Base-by-base conservation (phyloP, 139 green algal species). In the Diplosphaera chodatii region DNA sequence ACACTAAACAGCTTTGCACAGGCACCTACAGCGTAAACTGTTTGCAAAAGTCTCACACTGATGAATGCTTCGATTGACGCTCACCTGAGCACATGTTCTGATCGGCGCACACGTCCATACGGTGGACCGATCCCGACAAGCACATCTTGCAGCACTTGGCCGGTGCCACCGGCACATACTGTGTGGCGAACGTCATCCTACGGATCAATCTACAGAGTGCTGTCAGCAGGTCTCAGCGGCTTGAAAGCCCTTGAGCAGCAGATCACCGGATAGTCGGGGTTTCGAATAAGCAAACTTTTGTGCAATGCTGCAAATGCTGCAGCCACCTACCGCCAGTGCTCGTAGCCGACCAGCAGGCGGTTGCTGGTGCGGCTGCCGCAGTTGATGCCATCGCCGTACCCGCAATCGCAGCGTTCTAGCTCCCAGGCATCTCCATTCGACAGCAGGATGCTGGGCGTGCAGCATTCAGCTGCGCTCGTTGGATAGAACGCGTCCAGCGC, bases 111-210 rank as follows among this genome's bases (percentile, higher is more conserved):
- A 78, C 70, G 40, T 74, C 55, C n/a, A 77, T 70, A 67, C 82
- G 72, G 34, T 79, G 78, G 0, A 84, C 67, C 32, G 66, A 63
- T 48, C 73, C 70, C 0, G 74, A 79, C 16, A 94, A 59, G 78
- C 88, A 94, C 16, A 83, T 64, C 64, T 79, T 79, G 83, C 89
- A 94, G 80, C 89, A 94, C 68, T 86, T 63, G 0, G 85, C 77
- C 1, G 88, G 87, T 0, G 76, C 85, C 15, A 92, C 78, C 0
- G 89, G 89, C 10, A 93, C 86, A 21, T 82, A 77, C 22, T 88
- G 78, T 4, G 70, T 79, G 56, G 65, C 33, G 13, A 28, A 48
- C 21, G 75, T 73, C 8, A 75, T 69, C 75, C 75, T 80, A 64
- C 59, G 10, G n/a, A n/a, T n/a, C n/a, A n/a, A n/a, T n/a, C n/a